A percentile compares a stretch with the other conserved stretches of the same genome.
These are phyloP conservation scores for Lasiodiplodia gonubiensis DNA, from an alignment of 2,329 filamentous ascomycete species.

Conservation along the genomic window DNA sequence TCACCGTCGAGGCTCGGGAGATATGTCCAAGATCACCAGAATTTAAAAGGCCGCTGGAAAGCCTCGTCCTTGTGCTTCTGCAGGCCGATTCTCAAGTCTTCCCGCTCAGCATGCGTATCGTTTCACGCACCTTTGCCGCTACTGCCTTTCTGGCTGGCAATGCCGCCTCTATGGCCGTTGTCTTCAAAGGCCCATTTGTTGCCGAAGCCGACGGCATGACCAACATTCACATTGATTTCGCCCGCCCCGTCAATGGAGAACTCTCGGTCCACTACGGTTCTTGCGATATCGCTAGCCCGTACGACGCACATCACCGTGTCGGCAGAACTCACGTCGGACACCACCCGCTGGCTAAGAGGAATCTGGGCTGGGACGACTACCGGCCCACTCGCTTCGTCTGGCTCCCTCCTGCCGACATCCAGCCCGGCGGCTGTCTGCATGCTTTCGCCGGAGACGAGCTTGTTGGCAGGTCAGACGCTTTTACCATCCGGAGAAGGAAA, in stretches of 20 bases:
- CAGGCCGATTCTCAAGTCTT: conserved; percentile 13
- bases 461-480: conserved; percentile 51
- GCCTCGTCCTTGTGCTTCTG: background rate
- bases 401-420: conserved; percentile 51
- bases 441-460: conserved; percentile 49
- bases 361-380: conserved; percentile 31
- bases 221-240: conserved; percentile 35
- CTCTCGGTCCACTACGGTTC: conserved; percentile 36
- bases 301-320: conserved; percentile 32
- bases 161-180: conserved; percentile 11
- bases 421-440: conserved; percentile 51
- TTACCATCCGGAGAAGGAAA: conserved; percentile 45
- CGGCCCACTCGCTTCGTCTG: conserved; percentile 56
- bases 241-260: conserved; percentile 33
- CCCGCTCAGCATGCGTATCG: background rate
- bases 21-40: background rate
- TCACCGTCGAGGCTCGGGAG: conserved; percentile 7
- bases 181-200: conserved; percentile 31
- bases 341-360: conserved; percentile 35
- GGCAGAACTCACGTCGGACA: conserved; percentile 35
- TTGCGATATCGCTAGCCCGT: conserved; percentile 29
- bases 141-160: conserved; percentile 6
- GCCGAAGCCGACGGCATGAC: conserved; percentile 32
- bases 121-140: conserved; percentile 14
- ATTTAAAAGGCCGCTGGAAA: conserved; percentile 3